phyloP scores from a whole-genome alignment of 1,284 basidiomycete genomes.

The Pholiota adiposa region DNA sequence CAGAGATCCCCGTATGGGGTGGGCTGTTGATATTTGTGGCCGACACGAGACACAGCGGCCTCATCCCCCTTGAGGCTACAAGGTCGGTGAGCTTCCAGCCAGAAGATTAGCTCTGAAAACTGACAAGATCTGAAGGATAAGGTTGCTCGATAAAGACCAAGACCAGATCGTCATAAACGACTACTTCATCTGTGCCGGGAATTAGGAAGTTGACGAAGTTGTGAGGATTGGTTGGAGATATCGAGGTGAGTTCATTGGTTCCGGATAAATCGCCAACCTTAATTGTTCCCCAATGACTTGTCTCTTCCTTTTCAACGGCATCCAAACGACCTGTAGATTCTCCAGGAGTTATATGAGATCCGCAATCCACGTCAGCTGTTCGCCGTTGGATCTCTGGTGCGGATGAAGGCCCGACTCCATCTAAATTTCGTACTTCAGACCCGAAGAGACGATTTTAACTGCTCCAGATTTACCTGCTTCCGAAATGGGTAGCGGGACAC shows the following conservation, averaged over 20 bases:
- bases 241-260: background rate
- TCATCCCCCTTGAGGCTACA: background rate
- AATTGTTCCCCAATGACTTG: background rate
- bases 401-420: background rate
- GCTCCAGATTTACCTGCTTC: background rate
- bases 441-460: background rate
- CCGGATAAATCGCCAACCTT: background rate
- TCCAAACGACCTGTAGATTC: background rate
- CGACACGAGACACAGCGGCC: background rate
- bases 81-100: background rate
- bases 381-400: background rate
- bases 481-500: background rate
- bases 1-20: background rate
- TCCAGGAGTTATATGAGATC: background rate
- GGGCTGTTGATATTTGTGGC: background rate
- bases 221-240: background rate
- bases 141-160: conserved; percentile 2
- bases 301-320: background rate
- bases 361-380: background rate
- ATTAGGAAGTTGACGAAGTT: background rate
- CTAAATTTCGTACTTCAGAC: conserved; percentile 1
- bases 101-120: background rate
- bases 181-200: background rate
- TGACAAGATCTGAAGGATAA: background rate
- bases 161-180: background rate